These are phyloP conservation scores for Huntiella omanensis DNA, from an alignment of 2,329 filamentous ascomycete species.

Conservation along the genomic window DNA sequence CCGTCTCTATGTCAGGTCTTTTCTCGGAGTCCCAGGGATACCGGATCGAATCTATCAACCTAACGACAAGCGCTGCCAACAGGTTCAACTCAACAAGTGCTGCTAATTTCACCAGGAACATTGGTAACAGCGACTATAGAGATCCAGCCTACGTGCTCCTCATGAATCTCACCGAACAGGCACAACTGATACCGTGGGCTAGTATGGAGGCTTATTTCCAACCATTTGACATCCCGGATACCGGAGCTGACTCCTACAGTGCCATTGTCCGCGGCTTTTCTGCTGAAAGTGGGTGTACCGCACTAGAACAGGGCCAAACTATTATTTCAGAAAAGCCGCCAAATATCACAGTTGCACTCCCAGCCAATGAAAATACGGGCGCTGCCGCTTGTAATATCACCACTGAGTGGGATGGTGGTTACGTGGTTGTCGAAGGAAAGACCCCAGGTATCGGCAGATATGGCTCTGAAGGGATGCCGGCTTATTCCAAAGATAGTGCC, in stretches of 20 bases:
- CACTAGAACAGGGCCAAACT: neutral
- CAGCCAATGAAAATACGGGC: neutral
- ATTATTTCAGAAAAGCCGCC: neutral
- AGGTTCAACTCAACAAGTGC: neutral
- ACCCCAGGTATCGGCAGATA: neutral
- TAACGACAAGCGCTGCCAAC: neutral
- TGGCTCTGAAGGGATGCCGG: neutral
- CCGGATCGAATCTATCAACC: neutral
- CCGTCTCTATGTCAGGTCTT: slow-evolving; percentile 31
- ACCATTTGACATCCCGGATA: slow-evolving; percentile 18
- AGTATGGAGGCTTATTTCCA: slow-evolving; percentile 27
- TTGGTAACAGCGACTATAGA: slow-evolving; percentile 18
- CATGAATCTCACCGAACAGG: slow-evolving; percentile 26
- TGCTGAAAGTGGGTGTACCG: neutral
- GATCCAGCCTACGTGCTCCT: slow-evolving; percentile 4
- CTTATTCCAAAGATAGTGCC: neutral
- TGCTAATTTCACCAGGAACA: slow-evolving; percentile 11
- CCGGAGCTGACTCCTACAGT: neutral
- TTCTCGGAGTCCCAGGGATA: slow-evolving; percentile 23
- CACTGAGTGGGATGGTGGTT: neutral
- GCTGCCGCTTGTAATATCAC: neutral
- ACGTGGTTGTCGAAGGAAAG: neutral
- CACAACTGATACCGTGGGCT: slow-evolving; percentile 30
- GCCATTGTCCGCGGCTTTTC: neutral
- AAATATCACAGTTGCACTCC: neutral